Evolutionary conservation across 2,329 filamentous ascomycete genomes (phyloP), one percentile per base, ranked within the genome.

Genomic region (Simplicillium sp.): DNA sequence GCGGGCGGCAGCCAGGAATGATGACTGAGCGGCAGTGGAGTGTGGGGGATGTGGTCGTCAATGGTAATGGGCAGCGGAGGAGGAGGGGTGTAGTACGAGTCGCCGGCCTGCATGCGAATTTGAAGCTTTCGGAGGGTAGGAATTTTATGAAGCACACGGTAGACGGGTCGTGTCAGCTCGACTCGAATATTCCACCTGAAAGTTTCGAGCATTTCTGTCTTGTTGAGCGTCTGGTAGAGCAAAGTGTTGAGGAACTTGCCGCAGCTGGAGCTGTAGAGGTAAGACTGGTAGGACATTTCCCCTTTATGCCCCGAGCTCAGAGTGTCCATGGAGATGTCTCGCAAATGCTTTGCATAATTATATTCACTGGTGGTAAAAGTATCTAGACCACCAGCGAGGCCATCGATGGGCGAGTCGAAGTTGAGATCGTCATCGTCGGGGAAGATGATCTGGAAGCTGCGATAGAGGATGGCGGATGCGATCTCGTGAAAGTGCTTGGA

Each of bases 131-230:
- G 66, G 20, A 82, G 62, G 7, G 68, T 64, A 14, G 59, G 45
- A 42, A 80, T 73, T 29, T 64, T 56, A 51, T 80, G 77, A 11
- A 82, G 61, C 29, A 68, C 66, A 42, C 65, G 65, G 57, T 77
- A 81, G 4, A 82, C 68, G 2, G 67, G 68, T 6, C 73, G 64
- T 52, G 71, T 77, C 9, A 82, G 64, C 54, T 82, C 77, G 41
- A 82, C 71, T 7, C 75, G 69, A 40, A 81, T 73, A 52, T 82
- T 78, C 78, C 78, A 82, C 47, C 72, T 65, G 50, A 82, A 80
- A 3, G 62, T 63, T 52, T 82, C 77, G 17, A 82, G 62, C 1
- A 65, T 60, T 34, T 58, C 65, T 20, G 76, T 68, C 48, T 72
- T 75, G 49, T 70, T 73, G 45, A 82, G 53, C 1, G 74, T 70